Evolutionary conservation across 441 rosid genomes (phyloP).

Genomic region (Monsonia emarginata): DNA sequence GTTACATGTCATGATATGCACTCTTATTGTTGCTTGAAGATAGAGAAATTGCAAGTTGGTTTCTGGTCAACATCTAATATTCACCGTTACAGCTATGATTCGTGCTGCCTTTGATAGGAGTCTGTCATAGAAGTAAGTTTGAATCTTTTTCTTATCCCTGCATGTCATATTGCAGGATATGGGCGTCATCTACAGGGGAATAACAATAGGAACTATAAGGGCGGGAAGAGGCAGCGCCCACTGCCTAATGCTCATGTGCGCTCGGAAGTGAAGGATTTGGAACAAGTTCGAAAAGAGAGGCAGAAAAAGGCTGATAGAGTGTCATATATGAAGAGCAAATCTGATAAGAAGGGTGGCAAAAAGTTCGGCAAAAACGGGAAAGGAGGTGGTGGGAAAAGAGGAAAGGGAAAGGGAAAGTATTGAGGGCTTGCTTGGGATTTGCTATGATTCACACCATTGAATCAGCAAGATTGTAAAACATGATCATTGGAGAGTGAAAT

Average conservation of each 20-base stretch:
- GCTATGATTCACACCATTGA: too few relatives aligned
- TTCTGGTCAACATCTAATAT: not conserved
- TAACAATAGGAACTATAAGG: constrained; percentile 29
- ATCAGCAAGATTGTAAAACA: too few relatives aligned
- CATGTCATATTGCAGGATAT: constrained; percentile 29
- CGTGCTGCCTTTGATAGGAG: not conserved
- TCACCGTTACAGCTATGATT: not conserved
- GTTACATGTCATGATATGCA: not conserved
- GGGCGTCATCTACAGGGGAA: constrained; percentile 22
- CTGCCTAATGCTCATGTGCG: constrained; percentile 69
- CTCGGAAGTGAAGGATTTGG: constrained; percentile 71
- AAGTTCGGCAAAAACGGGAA: constrained; percentile 32
- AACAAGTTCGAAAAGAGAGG: constrained; percentile 84
- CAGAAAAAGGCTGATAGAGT: constrained; percentile 56
- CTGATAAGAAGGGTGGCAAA: constrained; percentile 26
- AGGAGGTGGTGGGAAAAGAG: constrained; percentile 14
- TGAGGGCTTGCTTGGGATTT: too few relatives aligned
- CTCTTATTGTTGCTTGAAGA: not conserved
- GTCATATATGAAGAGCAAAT: constrained; percentile 51
- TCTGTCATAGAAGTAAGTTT: not conserved
- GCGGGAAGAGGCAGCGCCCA: constrained; percentile 32
- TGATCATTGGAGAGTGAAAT: too few relatives aligned
- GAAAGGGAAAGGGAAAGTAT: constrained; percentile 23
- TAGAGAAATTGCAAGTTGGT: too few relatives aligned
- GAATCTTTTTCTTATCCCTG: not conserved